phyloP scores from a whole-genome alignment of 2,329 filamentous ascomycete species.

The Fusarium verrucosum region DNA sequence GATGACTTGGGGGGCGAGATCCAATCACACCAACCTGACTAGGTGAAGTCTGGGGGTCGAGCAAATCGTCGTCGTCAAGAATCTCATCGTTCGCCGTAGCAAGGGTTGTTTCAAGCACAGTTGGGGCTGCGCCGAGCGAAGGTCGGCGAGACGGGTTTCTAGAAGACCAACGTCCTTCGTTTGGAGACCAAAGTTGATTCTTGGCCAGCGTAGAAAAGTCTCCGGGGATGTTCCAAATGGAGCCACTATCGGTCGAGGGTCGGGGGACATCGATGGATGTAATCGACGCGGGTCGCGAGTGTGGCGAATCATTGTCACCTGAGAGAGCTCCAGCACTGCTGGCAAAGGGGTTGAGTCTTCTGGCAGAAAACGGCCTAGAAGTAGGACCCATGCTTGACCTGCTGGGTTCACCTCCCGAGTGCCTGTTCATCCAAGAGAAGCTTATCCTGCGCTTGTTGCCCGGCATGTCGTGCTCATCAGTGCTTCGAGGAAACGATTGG shows the following conservation, averaged over 20 bases:
- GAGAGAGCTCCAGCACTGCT: slow-evolving; percentile 60
- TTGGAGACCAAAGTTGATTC: slow-evolving; percentile 72
- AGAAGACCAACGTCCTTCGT: slow-evolving; percentile 62
- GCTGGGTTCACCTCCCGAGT: slow-evolving; percentile 57
- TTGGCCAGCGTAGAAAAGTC: slow-evolving; percentile 59
- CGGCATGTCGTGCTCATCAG: slow-evolving; percentile 64
- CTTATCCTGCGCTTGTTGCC: slow-evolving; percentile 66
- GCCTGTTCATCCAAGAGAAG: slow-evolving; percentile 69
- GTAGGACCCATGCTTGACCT: slow-evolving; percentile 44
- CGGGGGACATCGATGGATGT: slow-evolving; percentile 76
- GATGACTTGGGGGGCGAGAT: slow-evolving; percentile 68
- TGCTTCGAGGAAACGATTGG: slow-evolving; percentile 76
- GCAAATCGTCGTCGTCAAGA: slow-evolving; percentile 64
- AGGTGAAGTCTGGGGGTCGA: slow-evolving; percentile 62
- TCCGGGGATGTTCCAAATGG: slow-evolving; percentile 73
- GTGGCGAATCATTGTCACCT: slow-evolving; percentile 65
- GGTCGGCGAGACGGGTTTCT: slow-evolving; percentile 81
- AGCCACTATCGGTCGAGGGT: slow-evolving; percentile 80
- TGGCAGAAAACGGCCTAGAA: slow-evolving; percentile 52
- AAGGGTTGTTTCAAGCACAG: slow-evolving; percentile 66
- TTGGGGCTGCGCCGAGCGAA: slow-evolving; percentile 81
- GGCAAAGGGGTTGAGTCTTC: slow-evolving; percentile 58
- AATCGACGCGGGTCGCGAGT: slow-evolving; percentile 74
- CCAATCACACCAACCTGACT: slow-evolving; percentile 79
- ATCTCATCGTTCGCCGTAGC: slow-evolving; percentile 73